Base-by-base conservation (phyloP, 768 basidiomycete species). In the Boletus subparvulus region DNA sequence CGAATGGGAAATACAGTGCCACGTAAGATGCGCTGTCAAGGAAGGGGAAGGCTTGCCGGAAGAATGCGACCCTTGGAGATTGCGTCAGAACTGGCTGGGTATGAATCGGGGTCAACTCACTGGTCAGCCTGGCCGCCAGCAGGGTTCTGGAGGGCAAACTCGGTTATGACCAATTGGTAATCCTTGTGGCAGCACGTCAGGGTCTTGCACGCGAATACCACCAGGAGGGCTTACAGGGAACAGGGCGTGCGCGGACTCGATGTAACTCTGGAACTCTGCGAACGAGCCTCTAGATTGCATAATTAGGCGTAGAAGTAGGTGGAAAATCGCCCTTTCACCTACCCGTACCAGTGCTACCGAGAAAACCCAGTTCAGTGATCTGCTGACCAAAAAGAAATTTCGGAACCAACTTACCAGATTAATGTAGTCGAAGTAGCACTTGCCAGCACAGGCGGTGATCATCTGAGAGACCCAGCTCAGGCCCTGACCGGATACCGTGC, bases 1-100 rank as follows among this genome's bases (percentile, higher is more conserved):
- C 33, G 59, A 75, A 74, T 41, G 73, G 73, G 64, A 76, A 74
- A 57, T 74, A 75, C 46, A 76, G 65, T 14, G 62, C 26, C 9
- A 74, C 68, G 11, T 68, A 75, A 19, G 65, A 37, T 6, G 68
- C 59, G 3, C 37, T 21, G 26, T 74, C 73, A 21, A 74, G 70
- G 67, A 76, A 76, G 11, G 65, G 0, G 30, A 74, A 71, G 4
- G 73, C 73, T 26, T 73, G 53, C 47, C 64, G 12, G 64, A 74
- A 74, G 59, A 71, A 74, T 14, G 65, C 7, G 26, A 74, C 51
- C 58, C 74, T 75, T 41, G 30, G 37, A 43, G 8, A 35, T 11
- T 0, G 13, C 7, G 36, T 68, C 46, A 63, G 43, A 26, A 17
- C 47, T 11, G 14, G 11, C 8, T 21, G 19, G 3, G 12, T 9